Evolutionary conservation across 768 basidiomycete genomes (phyloP), one percentile per base, ranked within the genome.

Genomic region (Fibroporia radiculosa): DNA sequence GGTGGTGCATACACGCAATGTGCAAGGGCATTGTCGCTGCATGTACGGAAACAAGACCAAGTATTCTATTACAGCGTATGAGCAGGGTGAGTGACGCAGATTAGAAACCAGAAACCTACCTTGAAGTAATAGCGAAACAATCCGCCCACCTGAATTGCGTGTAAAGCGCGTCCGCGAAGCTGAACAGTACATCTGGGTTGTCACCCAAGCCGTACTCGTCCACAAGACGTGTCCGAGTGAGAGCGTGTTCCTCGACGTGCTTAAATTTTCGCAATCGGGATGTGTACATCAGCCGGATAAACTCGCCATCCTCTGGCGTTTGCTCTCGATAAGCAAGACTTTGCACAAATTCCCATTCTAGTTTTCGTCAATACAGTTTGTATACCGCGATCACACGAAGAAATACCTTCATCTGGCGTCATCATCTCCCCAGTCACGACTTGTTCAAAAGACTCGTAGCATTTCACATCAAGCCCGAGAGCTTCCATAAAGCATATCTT

Each of bases 401-500:
- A 45, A 62, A n/a, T 34, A 89, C 95, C 95, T 78, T 99, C 96
- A 47, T 91, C 84, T 1, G 87, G 80, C 10, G 85, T 80, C 87
- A 99, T 90, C 91, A 98, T 95, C 60, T 93, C 90, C 1, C 91
- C 88, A 16, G 79, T 83, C 22, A 97, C 70, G 8, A 99, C 74
- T 49, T 92, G 86, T 48, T 88, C 82, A 58, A 96, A 97, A 1
- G 92, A 84, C 52, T 98, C 96, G 56, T 91, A 98, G 62, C 95
- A 98, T 64, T 96, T 96, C 26, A 97, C 90, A 53, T 99, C 96
- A 18, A 97, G 72, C 1, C 85, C 77, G 18, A 99, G 73, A 1
- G 96, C 93, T 58, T 99, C 95, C 81, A 96, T 84, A 57, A 97
- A 96, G 54, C 89, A 91, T 40, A 87, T 74, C 60, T 98, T 98